Evolutionary conservation across 345 rosid species (phyloP).

Genomic region (Citrus sinensis): DVS_A1.0 CM039167.1:16585001-16585500

Average conservation of each 20-base stretch:
- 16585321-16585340: background rate
- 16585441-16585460: background rate
- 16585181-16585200: background rate
- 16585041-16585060: conserved; percentile 40
- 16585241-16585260: conserved; percentile 10
- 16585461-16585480: background rate
- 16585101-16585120: background rate
- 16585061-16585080: conserved; percentile 23
- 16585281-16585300: too few species aligned
- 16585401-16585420: conserved; percentile 2
- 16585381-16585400: background rate
- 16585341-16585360: background rate
- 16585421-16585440: background rate
- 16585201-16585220: background rate
- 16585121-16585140: background rate
- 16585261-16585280: background rate
- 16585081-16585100: background rate
- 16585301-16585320: too few species aligned
- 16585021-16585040: conserved; percentile 31
- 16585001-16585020: conserved; percentile 31
- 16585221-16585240: background rate
- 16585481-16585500: background rate
- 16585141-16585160: background rate
- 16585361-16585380: background rate
- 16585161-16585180: conserved; percentile 6